Percentiles rank a stretch among this genome's conserved stretches.
Evolutionary conservation across 352 stramenopile genomes (phyloP).

Genomic region (Phytophthora boehmeriae): DNA sequence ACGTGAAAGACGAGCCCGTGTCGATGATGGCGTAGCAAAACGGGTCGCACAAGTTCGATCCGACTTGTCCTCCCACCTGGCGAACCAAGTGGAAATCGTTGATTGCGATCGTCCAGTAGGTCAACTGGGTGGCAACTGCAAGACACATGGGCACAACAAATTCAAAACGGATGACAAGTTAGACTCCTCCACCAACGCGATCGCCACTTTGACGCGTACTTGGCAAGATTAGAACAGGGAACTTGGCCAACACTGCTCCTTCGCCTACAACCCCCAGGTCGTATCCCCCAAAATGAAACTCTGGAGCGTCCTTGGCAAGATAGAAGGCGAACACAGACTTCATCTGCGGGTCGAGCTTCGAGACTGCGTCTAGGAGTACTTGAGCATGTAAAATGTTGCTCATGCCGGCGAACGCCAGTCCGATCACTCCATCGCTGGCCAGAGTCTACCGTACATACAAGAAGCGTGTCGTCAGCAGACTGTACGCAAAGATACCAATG

Average conservation of each 20-base stretch:
- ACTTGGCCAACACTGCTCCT: slow-evolving; percentile 39
- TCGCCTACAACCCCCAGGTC: slow-evolving; percentile 43
- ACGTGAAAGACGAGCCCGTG: slow-evolving; percentile 56
- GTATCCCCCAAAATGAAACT: slow-evolving; percentile 58
- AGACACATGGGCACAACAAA: not conserved
- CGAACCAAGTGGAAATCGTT: slow-evolving; percentile 38
- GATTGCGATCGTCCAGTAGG: slow-evolving; percentile 62
- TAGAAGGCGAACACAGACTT: slow-evolving; percentile 50
- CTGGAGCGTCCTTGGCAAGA: slow-evolving; percentile 38
- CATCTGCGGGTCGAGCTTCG: slow-evolving; percentile 33
- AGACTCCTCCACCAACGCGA: not conserved
- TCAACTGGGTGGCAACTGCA: slow-evolving; percentile 33
- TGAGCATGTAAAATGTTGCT: slow-evolving; percentile 53
- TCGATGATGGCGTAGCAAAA: slow-evolving; percentile 67
- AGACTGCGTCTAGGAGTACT: slow-evolving; percentile 45
- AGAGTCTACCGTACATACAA: slow-evolving; percentile 31
- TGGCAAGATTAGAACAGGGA: slow-evolving; percentile 44
- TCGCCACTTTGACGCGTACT: slow-evolving; percentile 13
- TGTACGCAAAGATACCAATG: not conserved
- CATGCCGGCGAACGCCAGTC: slow-evolving; percentile 56
- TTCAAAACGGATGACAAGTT: not conserved
- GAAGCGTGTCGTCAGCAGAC: not conserved
- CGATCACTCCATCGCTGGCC: slow-evolving; percentile 59
- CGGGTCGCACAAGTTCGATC: slow-evolving; percentile 34
- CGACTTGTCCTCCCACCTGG: not conserved